Evolutionary conservation across 2,329 filamentous ascomycete genomes (phyloP).

Genomic region (Exophiala oligosperma): DNA sequence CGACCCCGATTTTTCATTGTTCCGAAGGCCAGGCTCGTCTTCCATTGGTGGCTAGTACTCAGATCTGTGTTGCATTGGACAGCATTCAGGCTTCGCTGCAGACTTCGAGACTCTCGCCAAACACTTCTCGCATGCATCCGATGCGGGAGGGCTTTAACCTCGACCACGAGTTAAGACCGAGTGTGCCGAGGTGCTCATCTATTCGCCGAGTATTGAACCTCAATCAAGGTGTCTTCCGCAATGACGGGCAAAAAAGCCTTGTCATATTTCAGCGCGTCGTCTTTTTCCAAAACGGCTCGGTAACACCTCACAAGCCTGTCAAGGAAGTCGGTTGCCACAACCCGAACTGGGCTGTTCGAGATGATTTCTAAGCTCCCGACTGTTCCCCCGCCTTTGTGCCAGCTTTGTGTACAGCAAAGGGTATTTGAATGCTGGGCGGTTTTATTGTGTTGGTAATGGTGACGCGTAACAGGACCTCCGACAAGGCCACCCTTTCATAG

Average conservation of each 20-base stretch:
- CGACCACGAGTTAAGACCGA: no score
- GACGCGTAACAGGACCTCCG: background rate
- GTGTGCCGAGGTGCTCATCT: no score
- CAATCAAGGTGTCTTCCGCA: no score
- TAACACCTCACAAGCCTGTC: no score
- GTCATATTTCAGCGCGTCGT: no score
- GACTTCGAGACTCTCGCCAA: background rate
- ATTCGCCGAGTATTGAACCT: no score
- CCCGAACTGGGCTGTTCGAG: no score
- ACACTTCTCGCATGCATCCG: background rate
- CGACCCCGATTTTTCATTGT: background rate
- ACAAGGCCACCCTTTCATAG: constrained; percentile 6
- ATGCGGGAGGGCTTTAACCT: background rate
- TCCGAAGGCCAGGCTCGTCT: background rate
- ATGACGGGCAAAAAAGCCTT: no score
- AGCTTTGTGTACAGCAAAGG: background rate
- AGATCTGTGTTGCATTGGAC: background rate
- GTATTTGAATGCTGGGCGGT: background rate
- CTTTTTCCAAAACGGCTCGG: no score
- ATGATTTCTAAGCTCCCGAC: no score
- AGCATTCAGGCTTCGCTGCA: background rate
- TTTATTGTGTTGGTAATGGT: background rate
- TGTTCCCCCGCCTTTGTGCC: no score
- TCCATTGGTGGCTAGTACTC: background rate
- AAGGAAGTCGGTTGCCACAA: no score